phyloP scores from a whole-genome alignment of 108 stramenopile genomes.

The Conticribra weissflogii region DNA sequence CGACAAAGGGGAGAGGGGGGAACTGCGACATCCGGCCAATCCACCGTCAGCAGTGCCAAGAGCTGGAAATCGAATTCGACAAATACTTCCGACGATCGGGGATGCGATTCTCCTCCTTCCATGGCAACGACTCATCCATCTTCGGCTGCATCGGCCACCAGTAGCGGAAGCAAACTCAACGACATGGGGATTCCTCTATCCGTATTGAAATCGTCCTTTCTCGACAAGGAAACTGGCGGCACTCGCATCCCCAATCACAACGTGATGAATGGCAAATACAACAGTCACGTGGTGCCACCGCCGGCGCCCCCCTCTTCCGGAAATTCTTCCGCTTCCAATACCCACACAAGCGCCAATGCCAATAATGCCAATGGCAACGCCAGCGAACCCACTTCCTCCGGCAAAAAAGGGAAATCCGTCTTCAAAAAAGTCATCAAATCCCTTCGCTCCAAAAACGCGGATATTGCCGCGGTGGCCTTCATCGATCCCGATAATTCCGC shows the following conservation, averaged over 20 bases:
- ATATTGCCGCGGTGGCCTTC: conserved; percentile 28
- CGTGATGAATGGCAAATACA: too few relatives aligned
- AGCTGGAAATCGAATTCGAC: too few relatives aligned
- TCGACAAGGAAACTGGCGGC: too few relatives aligned
- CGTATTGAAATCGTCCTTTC: neutral
- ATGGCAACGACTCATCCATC: too few relatives aligned
- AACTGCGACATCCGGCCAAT: too few relatives aligned
- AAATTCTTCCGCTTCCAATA: neutral
- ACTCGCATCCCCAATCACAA: too few relatives aligned
- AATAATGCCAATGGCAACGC: neutral
- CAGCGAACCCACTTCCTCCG: neutral
- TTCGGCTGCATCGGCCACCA: neutral
- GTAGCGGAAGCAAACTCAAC: neutral
- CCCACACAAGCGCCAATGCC: conserved; percentile 1
- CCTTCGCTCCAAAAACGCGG: conserved; percentile 20
- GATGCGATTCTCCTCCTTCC: too few relatives aligned
- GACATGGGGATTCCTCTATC: neutral
- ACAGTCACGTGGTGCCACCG: too few relatives aligned
- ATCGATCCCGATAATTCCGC: conserved; percentile 31
- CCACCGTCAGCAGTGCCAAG: conserved; percentile 14
- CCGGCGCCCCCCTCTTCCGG: too few relatives aligned
- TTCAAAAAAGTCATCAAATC: conserved; percentile 40
- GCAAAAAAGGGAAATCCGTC: conserved; percentile 20
- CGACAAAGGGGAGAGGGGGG: too few relatives aligned
- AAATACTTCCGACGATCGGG: too few relatives aligned